These are phyloP conservation scores for Torulaspora indica DNA, from an alignment of 805 yeast species.

Conservation along the genomic window DNA sequence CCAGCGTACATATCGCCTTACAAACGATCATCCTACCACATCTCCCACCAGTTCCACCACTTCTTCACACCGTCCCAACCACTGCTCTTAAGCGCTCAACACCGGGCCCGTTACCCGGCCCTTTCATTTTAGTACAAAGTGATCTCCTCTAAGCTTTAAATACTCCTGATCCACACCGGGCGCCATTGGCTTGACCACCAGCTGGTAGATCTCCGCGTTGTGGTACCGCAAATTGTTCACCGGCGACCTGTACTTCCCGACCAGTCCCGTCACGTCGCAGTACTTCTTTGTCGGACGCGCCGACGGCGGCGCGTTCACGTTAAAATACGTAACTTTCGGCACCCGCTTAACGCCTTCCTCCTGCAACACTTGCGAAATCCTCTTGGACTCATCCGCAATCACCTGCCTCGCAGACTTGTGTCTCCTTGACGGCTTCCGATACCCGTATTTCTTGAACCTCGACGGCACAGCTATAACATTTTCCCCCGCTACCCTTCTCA, in stretches of 20 bases:
- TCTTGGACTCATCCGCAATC: slow-evolving; percentile 69
- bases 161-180: slow-evolving; percentile 94
- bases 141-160: slow-evolving; percentile 79
- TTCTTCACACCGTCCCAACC: neutral
- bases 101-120: neutral
- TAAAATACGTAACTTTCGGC: slow-evolving; percentile 61
- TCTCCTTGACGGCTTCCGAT: slow-evolving; percentile 52
- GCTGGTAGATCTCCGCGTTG: slow-evolving; percentile 76
- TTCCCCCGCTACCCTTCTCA: slow-evolving; percentile 25
- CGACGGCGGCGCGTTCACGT: slow-evolving; percentile 82
- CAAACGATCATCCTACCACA: slow-evolving; percentile 4
- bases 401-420: slow-evolving; percentile 73
- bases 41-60: neutral
- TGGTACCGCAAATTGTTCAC: slow-evolving; percentile 71
- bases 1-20: slow-evolving; percentile 11
- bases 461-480: slow-evolving; percentile 35
- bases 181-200: slow-evolving; percentile 67
- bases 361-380: slow-evolving; percentile 39
- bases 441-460: slow-evolving; percentile 54
- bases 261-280: slow-evolving; percentile 91
- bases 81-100: neutral
- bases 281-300: slow-evolving; percentile 73
- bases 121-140: slow-evolving; percentile 63
- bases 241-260: slow-evolving; percentile 70
- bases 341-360: slow-evolving; percentile 25